Base-by-base conservation (phyloP, 345 rosid genomes). In the Noccaea bulbosa region DNA sequence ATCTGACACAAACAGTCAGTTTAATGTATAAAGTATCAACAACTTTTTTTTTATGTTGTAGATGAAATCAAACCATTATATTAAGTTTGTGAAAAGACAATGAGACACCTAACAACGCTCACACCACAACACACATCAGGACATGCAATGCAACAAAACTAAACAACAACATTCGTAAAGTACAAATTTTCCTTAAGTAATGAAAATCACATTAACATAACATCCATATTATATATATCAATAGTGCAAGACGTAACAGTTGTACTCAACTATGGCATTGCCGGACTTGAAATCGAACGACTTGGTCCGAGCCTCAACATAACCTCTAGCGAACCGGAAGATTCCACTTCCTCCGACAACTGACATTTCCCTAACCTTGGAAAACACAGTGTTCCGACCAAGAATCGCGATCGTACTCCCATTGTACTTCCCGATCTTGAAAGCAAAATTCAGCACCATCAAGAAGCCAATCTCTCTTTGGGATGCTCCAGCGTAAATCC, bases 321-420 rank as follows among this genome's bases (percentile, higher is more conserved):
- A 83, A 3, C 85, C 86, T 65, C 83, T 72, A 16, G 87, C 84
- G 30, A 83, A 82, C 32, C 84, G 73, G 80, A 86, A 85, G 30
- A 80, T 67, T 22, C 87, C 85, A 40, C 83, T 83, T 0, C 89
- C 89, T 45, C 89, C 87, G 52, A 85, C 67, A 51, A 83, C 84
- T 8, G 84, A 79, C 87, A 85, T 80, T 75, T 85, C 87, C 10
- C 85, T 69, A 1, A 81, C 78, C 38, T 68, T 32, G 0, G 80
- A 58, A 0, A 76, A 56, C 14, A 81, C 79, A 1, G 5, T 2
- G 69, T 85, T 82, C 59, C 84, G 63, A 12, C 86, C 86, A 3
- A 82, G 64, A 9, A 85, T 55, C 3, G 79, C 49, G 5, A 85
- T 72, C 4, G 72, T 76, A 48, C 81, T 77, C 0, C 83, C 81